These are phyloP conservation scores for Sarocladium brachiariae DNA, from an alignment of 2,329 filamentous ascomycete species.

Conservation along the genomic window DNA sequence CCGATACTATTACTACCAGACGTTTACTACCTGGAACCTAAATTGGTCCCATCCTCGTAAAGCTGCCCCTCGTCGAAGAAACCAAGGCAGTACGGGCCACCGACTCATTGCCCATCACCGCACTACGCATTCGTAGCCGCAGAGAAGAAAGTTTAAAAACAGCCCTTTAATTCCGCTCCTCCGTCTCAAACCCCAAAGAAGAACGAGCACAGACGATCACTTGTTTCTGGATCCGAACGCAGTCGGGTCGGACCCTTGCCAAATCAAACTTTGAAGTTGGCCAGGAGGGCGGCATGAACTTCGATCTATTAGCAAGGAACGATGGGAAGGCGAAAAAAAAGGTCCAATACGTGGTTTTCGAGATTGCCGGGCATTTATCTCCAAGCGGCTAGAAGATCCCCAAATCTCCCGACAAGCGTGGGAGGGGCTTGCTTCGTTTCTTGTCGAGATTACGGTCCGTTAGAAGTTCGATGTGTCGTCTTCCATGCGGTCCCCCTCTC, in stretches of 20 bases:
- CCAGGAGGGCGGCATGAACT: background rate
- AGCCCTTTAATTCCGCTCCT: background rate
- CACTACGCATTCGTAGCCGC: background rate
- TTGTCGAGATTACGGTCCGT: background rate
- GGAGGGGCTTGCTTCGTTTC: background rate
- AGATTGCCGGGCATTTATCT: slow-evolving; percentile 4
- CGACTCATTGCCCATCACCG: background rate
- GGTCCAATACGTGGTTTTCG: background rate
- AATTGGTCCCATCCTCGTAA: background rate
- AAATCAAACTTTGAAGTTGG: slow-evolving; percentile 1
- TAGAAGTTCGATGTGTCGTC: background rate
- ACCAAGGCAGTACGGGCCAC: background rate
- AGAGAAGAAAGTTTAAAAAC: background rate
- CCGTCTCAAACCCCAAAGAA: background rate
- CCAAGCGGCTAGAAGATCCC: slow-evolving; percentile 6
- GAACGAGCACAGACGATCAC: background rate
- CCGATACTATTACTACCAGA: background rate
- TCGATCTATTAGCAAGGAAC: background rate
- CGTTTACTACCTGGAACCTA: background rate
- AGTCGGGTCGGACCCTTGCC: background rate
- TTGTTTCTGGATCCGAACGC: background rate
- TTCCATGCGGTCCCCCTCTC: no score
- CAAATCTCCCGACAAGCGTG: slow-evolving; percentile 6
- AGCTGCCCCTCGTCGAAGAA: background rate
- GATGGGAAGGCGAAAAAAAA: background rate